phyloP scores from a whole-genome alignment of 108 stramenopile genomes.

The Cafeteria roenbergensis region DNA sequence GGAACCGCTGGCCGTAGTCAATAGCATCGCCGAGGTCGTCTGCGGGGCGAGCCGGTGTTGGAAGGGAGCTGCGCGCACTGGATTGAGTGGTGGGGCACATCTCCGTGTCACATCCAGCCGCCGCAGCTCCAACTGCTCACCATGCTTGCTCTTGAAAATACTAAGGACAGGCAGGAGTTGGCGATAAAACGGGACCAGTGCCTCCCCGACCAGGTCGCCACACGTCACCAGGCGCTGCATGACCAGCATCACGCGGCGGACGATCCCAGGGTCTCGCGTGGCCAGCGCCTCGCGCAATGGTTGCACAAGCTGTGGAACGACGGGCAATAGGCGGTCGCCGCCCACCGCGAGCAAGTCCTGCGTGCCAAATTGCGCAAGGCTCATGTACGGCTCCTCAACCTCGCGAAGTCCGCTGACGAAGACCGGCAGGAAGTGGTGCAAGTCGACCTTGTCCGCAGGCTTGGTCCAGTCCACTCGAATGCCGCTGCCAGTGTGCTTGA shows the following conservation, averaged over 20 bases:
- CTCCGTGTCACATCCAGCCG: too few relatives aligned
- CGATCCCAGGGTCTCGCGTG: conserved; percentile 18
- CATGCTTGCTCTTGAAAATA: conserved; percentile 22
- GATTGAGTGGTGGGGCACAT: too few relatives aligned
- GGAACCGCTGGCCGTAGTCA: too few relatives aligned
- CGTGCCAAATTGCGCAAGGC: conserved; percentile 32
- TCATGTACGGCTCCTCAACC: conserved; percentile 30
- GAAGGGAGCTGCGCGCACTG: too few relatives aligned
- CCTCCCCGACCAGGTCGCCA: conserved; percentile 47
- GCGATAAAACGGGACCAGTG: conserved; percentile 34
- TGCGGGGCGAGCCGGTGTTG: too few relatives aligned
- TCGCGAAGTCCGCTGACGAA: conserved; percentile 42
- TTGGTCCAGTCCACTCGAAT: conserved; percentile 22
- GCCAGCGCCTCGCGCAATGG: conserved; percentile 30
- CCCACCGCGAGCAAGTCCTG: conserved; percentile 11
- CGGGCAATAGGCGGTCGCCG: conserved; percentile 20
- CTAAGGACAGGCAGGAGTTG: conserved; percentile 28
- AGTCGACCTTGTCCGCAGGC: conserved; percentile 38
- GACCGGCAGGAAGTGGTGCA: conserved; percentile 40
- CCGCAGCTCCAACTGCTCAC: too few relatives aligned
- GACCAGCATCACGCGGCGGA: conserved; percentile 12
- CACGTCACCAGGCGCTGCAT: conserved; percentile 15
- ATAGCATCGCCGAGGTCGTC: too few relatives aligned
- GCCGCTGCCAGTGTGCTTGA: conserved; percentile 22
- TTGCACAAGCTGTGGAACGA: conserved; percentile 21